phyloP scores from a whole-genome alignment of 2,329 filamentous ascomycete genomes.

The Diplodia scrobiculata region DNA sequence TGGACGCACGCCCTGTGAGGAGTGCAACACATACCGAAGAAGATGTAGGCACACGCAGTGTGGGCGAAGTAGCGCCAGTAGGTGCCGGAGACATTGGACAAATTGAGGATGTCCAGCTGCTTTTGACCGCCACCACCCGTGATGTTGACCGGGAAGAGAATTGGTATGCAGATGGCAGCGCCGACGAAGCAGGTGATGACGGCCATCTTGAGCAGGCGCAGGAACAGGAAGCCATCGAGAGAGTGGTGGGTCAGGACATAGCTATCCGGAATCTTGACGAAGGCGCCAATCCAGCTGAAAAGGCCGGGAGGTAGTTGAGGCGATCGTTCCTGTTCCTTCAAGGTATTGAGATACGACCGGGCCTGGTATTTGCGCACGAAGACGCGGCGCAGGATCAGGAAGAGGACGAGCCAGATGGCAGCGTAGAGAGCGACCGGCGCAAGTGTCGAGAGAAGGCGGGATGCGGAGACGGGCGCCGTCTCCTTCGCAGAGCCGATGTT shows the following conservation, averaged over 20 bases:
- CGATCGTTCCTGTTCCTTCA: constrained; percentile 24
- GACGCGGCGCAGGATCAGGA: constrained; percentile 54
- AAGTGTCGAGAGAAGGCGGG: constrained; percentile 56
- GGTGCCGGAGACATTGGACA: constrained; percentile 71
- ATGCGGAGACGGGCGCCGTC: constrained; percentile 44
- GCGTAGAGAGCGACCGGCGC: constrained; percentile 57
- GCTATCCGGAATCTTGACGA: constrained; percentile 64
- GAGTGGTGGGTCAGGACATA: constrained; percentile 88
- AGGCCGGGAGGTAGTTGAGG: constrained; percentile 25
- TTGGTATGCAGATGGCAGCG: constrained; percentile 76
- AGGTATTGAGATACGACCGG: constrained; percentile 36
- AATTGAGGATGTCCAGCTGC: constrained; percentile 76
- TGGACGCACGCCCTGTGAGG: background rate
- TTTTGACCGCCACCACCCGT: constrained; percentile 68
- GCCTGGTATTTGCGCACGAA: constrained; percentile 60
- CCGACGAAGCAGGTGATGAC: constrained; percentile 52
- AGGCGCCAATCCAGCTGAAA: constrained; percentile 51
- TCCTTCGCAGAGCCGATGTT: constrained; percentile 51
- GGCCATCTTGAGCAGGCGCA: constrained; percentile 73
- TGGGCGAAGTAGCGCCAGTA: constrained; percentile 73
- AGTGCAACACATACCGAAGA: constrained; percentile 57
- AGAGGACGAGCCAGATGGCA: constrained; percentile 55
- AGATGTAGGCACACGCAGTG: constrained; percentile 76
- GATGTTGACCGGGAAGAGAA: constrained; percentile 84
- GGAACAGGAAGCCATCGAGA: constrained; percentile 85